Base-by-base conservation (phyloP, 805 yeast species). In the Lachancea quebecensis region DNA sequence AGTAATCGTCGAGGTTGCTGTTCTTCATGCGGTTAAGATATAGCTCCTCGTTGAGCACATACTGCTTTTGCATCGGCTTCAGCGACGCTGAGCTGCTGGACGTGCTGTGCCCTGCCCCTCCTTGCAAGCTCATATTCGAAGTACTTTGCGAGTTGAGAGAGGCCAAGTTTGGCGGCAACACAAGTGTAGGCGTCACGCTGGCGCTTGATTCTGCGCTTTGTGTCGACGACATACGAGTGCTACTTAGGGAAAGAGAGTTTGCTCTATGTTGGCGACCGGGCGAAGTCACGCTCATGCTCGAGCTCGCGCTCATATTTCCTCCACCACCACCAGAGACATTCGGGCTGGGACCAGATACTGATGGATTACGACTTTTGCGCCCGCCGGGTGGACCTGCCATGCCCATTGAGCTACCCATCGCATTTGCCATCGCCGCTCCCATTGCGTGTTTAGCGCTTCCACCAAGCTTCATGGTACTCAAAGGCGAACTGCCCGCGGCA, bases 1-100 rank as follows among this genome's bases (percentile, higher is more conserved):
- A 81, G 59, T 82, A 82, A 54, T 85, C 93, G 60, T 84, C 87
- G 3, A 70, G 74, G 34, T 71, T 66, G 50, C 77, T 81, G 51
- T 79, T 79, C 47, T 75, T 73, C 56, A 85, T 75, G 56, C 77
- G 77, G 46, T 74, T 76, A 46, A 85, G 62, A 54, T 85, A 85
- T 0, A 79, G 75, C 54, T 73, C 73, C 57, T 85, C 93, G 55
- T 84, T 90, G 2, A 80, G 48, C 1, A 61, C 59, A 40, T 65
- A 64, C 40, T 60, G 66, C 18, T 57, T 53, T 37, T 42, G 50
- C 34, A 53, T 54, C n/a, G 53, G 55, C 38, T 62, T 57, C 39
- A 56, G 37, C 10, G 45, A 42, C 4, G 41, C n/a, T 30, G 41
- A 15, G 35, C 44, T 41, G 34, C 30, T 12, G 4, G 27, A 17